Evolutionary conservation across 192 early-diverging fungal genomes (phyloP).

Genomic region (Podila minutissima): DNA sequence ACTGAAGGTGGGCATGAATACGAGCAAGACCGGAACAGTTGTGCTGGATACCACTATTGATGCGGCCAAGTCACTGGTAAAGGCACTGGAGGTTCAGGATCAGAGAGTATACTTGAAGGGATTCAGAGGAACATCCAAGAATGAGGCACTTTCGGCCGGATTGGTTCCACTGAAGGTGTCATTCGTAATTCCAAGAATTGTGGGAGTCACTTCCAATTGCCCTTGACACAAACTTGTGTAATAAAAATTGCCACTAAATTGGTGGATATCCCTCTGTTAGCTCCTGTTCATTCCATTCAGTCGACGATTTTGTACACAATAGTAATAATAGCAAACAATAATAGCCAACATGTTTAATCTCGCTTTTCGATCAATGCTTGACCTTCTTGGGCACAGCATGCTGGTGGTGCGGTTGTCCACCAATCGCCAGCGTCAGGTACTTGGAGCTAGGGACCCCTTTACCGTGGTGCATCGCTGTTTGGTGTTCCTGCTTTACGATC

Average conservation of each 20-base stretch:
- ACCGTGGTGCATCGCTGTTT: not conserved
- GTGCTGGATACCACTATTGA: slow-evolving; percentile 15
- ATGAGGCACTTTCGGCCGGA: slow-evolving; percentile 17
- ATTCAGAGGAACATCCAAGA: slow-evolving; percentile 22
- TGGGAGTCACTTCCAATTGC: too few relatives aligned
- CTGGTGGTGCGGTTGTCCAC: slow-evolving; percentile 10
- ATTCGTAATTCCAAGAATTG: not conserved
- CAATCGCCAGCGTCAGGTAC: slow-evolving; percentile 8
- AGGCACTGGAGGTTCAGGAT: not conserved
- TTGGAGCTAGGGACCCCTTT: not conserved
- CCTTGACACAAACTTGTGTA: too few relatives aligned
- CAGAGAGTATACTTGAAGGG: slow-evolving; percentile 17
- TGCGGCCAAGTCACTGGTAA: slow-evolving; percentile 10
- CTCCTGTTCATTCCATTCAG: too few relatives aligned
- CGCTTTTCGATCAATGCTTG: not conserved
- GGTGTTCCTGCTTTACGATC: slow-evolving; percentile 14
- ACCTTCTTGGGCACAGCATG: slow-evolving; percentile 33
- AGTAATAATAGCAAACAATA: too few relatives aligned
- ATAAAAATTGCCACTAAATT: too few relatives aligned
- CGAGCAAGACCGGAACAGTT: not conserved
- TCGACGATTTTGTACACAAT: too few relatives aligned
- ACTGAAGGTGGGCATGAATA: slow-evolving; percentile 21
- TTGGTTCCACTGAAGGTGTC: slow-evolving; percentile 1
- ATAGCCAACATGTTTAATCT: too few relatives aligned
- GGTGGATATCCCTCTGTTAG: too few relatives aligned